Evolutionary conservation across 2,329 filamentous ascomycete species (phyloP).

Genomic region (Xylogone sp.): DNA sequence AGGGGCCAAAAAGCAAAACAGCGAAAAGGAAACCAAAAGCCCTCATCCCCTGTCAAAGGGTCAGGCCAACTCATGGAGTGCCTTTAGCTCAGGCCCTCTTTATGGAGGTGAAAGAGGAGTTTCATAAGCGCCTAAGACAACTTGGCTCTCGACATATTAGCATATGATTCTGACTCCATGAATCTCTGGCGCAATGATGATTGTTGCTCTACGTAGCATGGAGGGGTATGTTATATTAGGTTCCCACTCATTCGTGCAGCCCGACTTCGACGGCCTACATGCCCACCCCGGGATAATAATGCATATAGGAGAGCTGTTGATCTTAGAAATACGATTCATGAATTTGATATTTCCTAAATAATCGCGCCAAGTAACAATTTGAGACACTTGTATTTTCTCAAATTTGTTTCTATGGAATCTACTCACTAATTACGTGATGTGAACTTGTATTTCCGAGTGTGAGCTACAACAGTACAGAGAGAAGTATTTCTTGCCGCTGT

Average conservation of each 20-base stretch:
- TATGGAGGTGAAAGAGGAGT: neutral
- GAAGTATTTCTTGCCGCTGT: neutral
- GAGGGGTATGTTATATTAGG: neutral
- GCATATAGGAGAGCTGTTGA: neutral
- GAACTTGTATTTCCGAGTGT: neutral
- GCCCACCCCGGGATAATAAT: neutral
- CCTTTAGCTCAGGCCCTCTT: too few relatives aligned
- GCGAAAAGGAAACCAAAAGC: too few relatives aligned
- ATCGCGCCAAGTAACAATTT: neutral
- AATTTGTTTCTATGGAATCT: neutral
- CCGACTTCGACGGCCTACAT: neutral
- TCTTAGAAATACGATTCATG: neutral
- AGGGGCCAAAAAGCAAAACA: too few relatives aligned
- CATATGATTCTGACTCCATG: neutral
- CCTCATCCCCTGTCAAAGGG: too few relatives aligned
- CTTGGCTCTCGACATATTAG: neutral
- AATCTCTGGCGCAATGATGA: neutral
- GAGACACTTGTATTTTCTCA: neutral
- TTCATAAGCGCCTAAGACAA: neutral
- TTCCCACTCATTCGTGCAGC: neutral
- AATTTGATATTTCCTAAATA: neutral
- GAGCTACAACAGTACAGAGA: neutral
- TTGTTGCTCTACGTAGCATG: neutral
- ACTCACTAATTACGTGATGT: neutral
- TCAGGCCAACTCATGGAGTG: too few relatives aligned